A percentile compares a stretch with the other conserved stretches of the same genome.
phyloP scores from a whole-genome alignment of 2,329 filamentous ascomycete genomes.

The Shiraia bambusicola region DNA sequence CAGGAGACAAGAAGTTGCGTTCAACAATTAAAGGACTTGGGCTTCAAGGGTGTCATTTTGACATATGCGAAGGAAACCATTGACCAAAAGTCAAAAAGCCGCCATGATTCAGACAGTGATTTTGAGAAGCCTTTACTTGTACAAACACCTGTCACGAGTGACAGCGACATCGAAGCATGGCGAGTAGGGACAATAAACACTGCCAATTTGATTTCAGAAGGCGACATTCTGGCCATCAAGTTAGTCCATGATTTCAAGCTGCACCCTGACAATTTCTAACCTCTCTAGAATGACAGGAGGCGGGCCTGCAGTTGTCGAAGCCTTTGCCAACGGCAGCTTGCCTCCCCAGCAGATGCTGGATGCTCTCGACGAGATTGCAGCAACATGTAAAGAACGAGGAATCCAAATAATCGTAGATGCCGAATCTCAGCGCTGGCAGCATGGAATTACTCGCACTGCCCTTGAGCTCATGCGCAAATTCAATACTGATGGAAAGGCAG shows the following conservation, averaged over 20 bases:
- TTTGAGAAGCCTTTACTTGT: constrained; percentile 11
- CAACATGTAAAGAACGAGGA: constrained; percentile 42
- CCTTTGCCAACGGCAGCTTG: constrained; percentile 39
- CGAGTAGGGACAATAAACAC: constrained; percentile 31
- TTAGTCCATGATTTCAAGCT: constrained; percentile 5
- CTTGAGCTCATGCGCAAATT: constrained; percentile 53
- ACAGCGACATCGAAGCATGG: constrained; percentile 43
- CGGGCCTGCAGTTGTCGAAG: constrained; percentile 44
- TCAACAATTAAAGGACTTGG: constrained; percentile 66
- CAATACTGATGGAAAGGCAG: constrained; percentile 46
- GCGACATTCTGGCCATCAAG: constrained; percentile 39
- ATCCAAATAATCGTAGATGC: constrained; percentile 52
- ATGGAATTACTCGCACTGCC: constrained; percentile 59
- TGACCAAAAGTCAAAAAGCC: constrained; percentile 38
- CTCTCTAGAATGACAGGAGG: constrained; percentile 47
- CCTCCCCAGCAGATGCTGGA: constrained; percentile 48
- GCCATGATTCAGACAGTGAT: constrained; percentile 13
- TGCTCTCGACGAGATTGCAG: constrained; percentile 47
- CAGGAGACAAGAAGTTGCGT: constrained; percentile 65
- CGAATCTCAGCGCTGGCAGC: constrained; percentile 51
- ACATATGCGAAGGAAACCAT: constrained; percentile 74
- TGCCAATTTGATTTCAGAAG: constrained; percentile 30
- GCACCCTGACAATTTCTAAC: constrained; percentile 10
- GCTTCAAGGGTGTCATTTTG: constrained; percentile 81
- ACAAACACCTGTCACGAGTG: constrained; percentile 6